Evolutionary conservation across 2,329 filamentous ascomycete species (phyloP), one percentile per base, ranked within the genome.

Genomic region (Exophiala alcalophila): DNA sequence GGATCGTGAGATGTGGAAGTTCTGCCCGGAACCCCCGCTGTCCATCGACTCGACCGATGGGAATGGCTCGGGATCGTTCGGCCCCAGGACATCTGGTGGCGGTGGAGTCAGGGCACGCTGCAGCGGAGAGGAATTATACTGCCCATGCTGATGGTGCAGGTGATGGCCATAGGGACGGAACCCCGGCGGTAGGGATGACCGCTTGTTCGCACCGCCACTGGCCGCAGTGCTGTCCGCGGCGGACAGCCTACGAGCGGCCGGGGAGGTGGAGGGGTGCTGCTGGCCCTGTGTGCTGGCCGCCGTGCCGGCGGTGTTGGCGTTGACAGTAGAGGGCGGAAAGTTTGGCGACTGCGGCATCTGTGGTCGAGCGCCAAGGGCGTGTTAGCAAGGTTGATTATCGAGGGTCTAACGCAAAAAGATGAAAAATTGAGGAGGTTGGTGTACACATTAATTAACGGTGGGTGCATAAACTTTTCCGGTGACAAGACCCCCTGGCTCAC

Each of bases 91-190:
- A 41, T 78, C 76, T 62, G 83, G 83, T 14, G 72, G 77, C 6
- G 90, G 90, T 31, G 90, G 91, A 7, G 91, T 96, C 50, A 96
- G 75, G 19, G 89, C 84, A 66, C 91, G 87, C 64, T 95, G 89
- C 37, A 97, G 72, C 27, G 91, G 90, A 27, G 90, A 96, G 30
- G 89, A 89, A 62, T 91, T 84, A 60, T 94, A 95, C 33, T 51
- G 53, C 35, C 67, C 63, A 21, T 61, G 59, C 12, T 63, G 57
- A 4, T 65, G 59, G 4, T 66, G 63, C 11, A 66, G 65, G 18
- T 69, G 52, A 29, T 49, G 46, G 18, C 62, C 62, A 19, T 60
- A 53, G 6, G 57, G 62, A 71, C 78, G 66, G 53, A 75, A 77
- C 57, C 65, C 63, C 16, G 79, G 72, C 63, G 84, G 72, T 68